phyloP scores from a whole-genome alignment of 257 asterid genomes.

The Haberlea rhodopensis region DNA sequence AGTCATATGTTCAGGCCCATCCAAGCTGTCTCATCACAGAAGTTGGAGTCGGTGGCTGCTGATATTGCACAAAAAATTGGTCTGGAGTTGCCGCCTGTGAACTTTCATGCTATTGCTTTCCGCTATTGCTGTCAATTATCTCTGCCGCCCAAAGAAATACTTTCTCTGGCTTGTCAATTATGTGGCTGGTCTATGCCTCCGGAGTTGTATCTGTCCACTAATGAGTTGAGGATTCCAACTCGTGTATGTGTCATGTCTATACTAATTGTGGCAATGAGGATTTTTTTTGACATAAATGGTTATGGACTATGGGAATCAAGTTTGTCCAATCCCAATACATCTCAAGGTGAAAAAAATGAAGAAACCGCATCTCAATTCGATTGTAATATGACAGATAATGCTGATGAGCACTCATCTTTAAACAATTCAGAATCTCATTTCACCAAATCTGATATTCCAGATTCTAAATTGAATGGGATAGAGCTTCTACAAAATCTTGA shows the following conservation, averaged over 20 bases:
- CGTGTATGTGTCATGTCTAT: conserved; percentile 74
- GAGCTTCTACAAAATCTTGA: conserved; percentile 56
- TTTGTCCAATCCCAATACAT: conserved; percentile 35
- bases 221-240: conserved; percentile 54
- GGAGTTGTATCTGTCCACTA: conserved; percentile 58
- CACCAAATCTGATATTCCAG: conserved; percentile 23
- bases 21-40: conserved; percentile 49
- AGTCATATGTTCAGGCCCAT: conserved; percentile 70
- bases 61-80: conserved; percentile 54
- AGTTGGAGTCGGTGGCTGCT: conserved; percentile 69
- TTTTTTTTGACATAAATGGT: conserved; percentile 61
- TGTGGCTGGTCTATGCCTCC: conserved; percentile 77
- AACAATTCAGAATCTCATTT: conserved; percentile 23
- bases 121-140: conserved; percentile 53
- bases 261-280: conserved; percentile 63
- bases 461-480: conserved; percentile 34
- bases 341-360: conserved; percentile 20
- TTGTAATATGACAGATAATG: conserved; percentile 19
- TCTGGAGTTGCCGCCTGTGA: conserved; percentile 69
- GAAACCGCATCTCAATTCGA: conserved; percentile 20
- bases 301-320: conserved; percentile 75
- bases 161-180: conserved; percentile 56
- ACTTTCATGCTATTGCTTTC: conserved; percentile 64
- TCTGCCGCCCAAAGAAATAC: conserved; percentile 52
- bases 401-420: conserved; percentile 27